These are phyloP conservation scores for Fraxinus albicans DNA, from an alignment of 305 asterid species.

Conservation along the genomic window DNA sequence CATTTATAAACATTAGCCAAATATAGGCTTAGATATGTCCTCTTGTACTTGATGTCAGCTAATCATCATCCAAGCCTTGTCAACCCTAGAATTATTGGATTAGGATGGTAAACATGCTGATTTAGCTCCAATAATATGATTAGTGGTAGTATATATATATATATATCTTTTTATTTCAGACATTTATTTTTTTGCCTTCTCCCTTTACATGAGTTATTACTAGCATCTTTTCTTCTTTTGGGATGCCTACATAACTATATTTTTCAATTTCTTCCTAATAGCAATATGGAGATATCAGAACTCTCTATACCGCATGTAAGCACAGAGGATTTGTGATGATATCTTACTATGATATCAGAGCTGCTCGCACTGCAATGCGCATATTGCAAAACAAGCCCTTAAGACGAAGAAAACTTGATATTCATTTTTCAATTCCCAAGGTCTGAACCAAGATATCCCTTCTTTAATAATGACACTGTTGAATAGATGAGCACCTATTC, in stretches of 20 bases:
- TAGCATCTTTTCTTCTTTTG: neutral
- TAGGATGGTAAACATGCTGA: neutral
- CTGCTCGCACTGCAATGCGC: slow-evolving; percentile 95
- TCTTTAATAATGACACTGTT: slow-evolving; percentile 1
- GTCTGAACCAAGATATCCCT: slow-evolving; percentile 29
- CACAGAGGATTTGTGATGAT: slow-evolving; percentile 99
- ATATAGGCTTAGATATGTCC: neutral
- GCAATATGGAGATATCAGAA: slow-evolving; percentile 97
- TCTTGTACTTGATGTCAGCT: neutral
- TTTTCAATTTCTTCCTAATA: slow-evolving; percentile 26
- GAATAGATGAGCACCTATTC: slow-evolving; percentile 9
- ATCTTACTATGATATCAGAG: slow-evolving; percentile 94
- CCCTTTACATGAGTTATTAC: neutral
- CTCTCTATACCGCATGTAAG: slow-evolving; percentile 87
- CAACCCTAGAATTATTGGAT: neutral
- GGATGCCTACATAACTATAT: neutral
- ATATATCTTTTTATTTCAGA: neutral
- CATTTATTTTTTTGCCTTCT: too few species aligned
- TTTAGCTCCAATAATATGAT: neutral
- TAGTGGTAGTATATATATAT: neutral
- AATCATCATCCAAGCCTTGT: neutral
- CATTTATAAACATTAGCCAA: too few species aligned
- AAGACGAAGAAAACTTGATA: slow-evolving; percentile 85
- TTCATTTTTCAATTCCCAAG: slow-evolving; percentile 95
- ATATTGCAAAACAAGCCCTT: slow-evolving; percentile 84